Evolutionary conservation across 805 yeast genomes (phyloP), one percentile per base, ranked within the genome.

Genomic region (Saturnispora besseyi): DNA sequence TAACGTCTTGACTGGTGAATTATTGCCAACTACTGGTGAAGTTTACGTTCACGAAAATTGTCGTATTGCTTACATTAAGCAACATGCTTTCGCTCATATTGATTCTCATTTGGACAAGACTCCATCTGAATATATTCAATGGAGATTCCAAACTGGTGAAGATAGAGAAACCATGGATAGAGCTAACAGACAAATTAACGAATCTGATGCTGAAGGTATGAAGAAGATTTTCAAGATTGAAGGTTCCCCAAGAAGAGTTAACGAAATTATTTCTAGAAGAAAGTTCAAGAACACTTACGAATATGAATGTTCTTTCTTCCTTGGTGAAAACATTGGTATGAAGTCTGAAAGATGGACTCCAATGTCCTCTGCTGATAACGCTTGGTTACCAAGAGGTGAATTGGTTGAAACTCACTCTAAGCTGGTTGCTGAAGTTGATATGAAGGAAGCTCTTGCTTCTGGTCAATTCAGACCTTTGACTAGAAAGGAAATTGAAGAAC

Each of bases 111-210:
- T 91, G 74, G 99, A 93, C 83, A 87, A 86, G 83, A 93, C 99
- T 69, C 99, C 99, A 71, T 89, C 97, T 68, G 99, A 93, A 81
- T 93, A 93, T 81, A 93, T 93, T 66, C 99, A 93, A 81, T 93
- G 99, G 99, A 93, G 99, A 85, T 93, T 91, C 97, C 99, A 93
- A 81, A 93, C 99, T 71, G 99, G 99, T 90, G 99, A 93, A 81
- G 99, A 93, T 77, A 89, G 99, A 81, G 99, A 93, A 82, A 93
- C 99, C 77, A 93, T 93, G 99, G 99, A 93, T 82, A 87, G 98
- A 81, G 99, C 98, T 72, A 88, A 95, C 75, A 88, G 99, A 82
- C 91, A 84, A 74, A 89, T 93, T 73, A 89, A 86, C 71, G 99
- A 93, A 79, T 76, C 79, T 65, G 99, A 93, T 77, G 97, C 90